Evolutionary conservation across 257 asterid genomes (phyloP), one percentile per base, ranked within the genome.

Genomic region (Vinca minor): DNA sequence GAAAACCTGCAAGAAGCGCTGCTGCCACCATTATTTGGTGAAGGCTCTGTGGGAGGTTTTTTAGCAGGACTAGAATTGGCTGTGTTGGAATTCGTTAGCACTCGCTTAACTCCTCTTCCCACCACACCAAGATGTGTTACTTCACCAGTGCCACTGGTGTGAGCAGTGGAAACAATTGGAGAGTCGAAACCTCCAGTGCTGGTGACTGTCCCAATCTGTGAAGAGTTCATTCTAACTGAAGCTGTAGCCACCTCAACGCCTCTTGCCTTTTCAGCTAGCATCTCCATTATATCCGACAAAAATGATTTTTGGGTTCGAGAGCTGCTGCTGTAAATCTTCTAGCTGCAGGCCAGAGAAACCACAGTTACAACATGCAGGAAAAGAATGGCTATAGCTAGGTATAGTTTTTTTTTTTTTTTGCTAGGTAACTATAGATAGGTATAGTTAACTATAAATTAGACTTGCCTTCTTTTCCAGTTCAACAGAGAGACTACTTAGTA

Each of bases 41-140:
- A 75, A 39, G 84, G 87, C 62, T 81, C 96, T 52, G 67, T 28
- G 41, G 84, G 63, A 71, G 93, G 93, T 59, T 80, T 87, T 81
- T 92, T 92, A 0, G 77, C 42, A 0, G 91, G 66, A 74, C 69
- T 68, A 59, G 88, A 71, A 62, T 76, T 81, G 4, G 63, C 34
- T 14, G 76, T 41, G 39, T 66, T 61, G 13, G 97, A 59, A 73
- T 80, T 78, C 87, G 84, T 73, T 32, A 77, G 79, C 25, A 87
- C 95, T 38, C 98, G 84, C 78, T 92, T 92, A 41, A 89, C 97
- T 64, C 98, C 98, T 77, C 98, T 81, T 74, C 98, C 98, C 68
- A 92, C 98, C 10, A 92, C 94, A 5, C 98, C 98, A 57, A 92
- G 83, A 76, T 92, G 82, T 2, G 96, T 92, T 65, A 92, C 94